Percentiles rank a stretch among this genome's conserved stretches.
Evolutionary conservation across 129 eudicot genomes (phyloP).

Genomic region (Pseudognaphalium luteoalbum): DNA sequence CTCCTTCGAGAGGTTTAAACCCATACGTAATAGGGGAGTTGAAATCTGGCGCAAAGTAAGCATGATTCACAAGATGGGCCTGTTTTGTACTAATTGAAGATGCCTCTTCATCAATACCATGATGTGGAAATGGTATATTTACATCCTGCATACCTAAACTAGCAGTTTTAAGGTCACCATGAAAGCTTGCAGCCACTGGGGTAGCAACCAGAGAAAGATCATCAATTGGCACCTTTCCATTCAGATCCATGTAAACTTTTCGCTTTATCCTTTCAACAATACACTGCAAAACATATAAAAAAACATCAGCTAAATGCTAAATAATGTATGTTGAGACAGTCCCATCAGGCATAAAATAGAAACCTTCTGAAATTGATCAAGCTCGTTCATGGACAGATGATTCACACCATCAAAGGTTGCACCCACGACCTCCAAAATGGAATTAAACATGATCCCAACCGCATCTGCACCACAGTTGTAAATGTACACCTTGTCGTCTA

Average conservation of each 20-base stretch:
- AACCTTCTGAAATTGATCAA: slow-evolving; percentile 57
- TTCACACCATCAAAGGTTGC: slow-evolving; percentile 63
- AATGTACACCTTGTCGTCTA: slow-evolving; percentile 50
- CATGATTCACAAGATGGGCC: no score
- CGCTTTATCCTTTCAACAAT: slow-evolving; percentile 48
- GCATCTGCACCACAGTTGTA: slow-evolving; percentile 40
- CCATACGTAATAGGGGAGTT: no score
- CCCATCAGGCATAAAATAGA: slow-evolving; percentile 18
- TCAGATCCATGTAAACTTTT: slow-evolving; percentile 34
- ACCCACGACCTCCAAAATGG: slow-evolving; percentile 53
- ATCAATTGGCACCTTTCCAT: slow-evolving; percentile 28
- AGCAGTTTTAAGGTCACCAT: slow-evolving; percentile 23
- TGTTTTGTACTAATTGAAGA: no score
- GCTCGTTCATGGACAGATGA: slow-evolving; percentile 40
- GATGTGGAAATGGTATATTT: slow-evolving; percentile 17
- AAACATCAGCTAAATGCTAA: slow-evolving; percentile 3
- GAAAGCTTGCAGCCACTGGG: slow-evolving; percentile 35
- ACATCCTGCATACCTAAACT: slow-evolving; percentile 27
- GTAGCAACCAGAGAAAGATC: slow-evolving; percentile 35
- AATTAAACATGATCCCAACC: slow-evolving; percentile 50
- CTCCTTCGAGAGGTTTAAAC: no score
- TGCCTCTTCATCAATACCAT: no score
- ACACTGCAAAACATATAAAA: slow-evolving; percentile 32
- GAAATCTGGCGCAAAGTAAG: no score
- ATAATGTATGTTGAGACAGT: not conserved